These are phyloP conservation scores for Ilyonectria mors-panacis DNA, from an alignment of 2,329 filamentous ascomycete genomes.

Conservation along the genomic window DNA sequence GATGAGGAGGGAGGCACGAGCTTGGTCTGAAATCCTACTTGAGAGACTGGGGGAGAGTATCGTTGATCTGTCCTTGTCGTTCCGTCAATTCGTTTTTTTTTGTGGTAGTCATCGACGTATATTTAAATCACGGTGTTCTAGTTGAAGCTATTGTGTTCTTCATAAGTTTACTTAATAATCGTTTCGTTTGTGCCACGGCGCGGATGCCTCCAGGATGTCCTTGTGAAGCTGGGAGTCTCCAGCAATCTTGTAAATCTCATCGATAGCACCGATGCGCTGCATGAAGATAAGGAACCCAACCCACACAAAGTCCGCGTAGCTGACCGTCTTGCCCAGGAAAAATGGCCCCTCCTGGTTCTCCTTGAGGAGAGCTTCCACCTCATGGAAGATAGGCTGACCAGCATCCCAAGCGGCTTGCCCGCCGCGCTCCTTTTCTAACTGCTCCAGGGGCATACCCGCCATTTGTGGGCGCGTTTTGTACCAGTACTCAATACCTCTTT, in stretches of 20 bases:
- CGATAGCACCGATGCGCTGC: constrained; percentile 52
- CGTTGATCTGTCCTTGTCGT: not conserved
- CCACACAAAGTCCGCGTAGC: constrained; percentile 73
- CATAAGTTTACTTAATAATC: constrained; percentile 49
- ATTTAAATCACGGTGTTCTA: not conserved
- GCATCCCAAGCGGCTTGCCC: constrained; percentile 65
- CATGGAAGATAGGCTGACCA: constrained; percentile 54
- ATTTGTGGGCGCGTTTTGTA: constrained; percentile 62
- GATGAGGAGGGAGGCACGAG: constrained; percentile 38
- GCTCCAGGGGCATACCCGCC: constrained; percentile 67
- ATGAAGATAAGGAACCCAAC: constrained; percentile 63
- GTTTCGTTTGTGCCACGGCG: constrained; percentile 59
- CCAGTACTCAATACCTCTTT: constrained; percentile 69
- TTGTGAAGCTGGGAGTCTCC: constrained; percentile 58
- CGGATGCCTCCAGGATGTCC: constrained; percentile 56
- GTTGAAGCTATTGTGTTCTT: not conserved
- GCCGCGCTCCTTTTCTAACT: constrained; percentile 63
- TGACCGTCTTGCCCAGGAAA: constrained; percentile 69
- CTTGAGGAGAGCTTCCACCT: constrained; percentile 63
- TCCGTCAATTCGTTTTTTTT: not conserved
- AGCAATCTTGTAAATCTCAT: constrained; percentile 53
- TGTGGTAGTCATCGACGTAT: constrained; percentile 7
- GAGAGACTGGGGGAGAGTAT: not conserved
- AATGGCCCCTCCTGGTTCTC: constrained; percentile 72
- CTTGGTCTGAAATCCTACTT: not conserved